Conservation (phyloP, 768 basidiomycete species). For the Rhodotorula kratochvilovae region DNA sequence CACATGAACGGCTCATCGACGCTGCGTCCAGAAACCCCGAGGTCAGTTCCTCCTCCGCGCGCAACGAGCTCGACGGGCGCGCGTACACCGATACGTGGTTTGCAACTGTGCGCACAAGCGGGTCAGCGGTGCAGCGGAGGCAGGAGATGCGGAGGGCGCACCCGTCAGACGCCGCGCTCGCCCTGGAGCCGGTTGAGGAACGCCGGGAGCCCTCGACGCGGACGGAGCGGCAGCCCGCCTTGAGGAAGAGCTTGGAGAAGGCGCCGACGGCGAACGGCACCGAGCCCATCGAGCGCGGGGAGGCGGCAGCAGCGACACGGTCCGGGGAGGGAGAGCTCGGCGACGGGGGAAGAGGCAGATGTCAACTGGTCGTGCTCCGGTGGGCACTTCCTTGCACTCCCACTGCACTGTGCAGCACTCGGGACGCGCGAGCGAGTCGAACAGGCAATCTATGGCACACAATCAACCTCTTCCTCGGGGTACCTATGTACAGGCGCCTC, state of each 20-base stretch:
- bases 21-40: conserved; percentile 48
- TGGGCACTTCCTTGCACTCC: too few species aligned
- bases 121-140: background rate
- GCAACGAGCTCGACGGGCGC: background rate
- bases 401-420: too few species aligned
- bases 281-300: conserved; percentile 23
- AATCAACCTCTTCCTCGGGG: too few species aligned
- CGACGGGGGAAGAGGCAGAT: background rate
- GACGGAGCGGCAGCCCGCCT: conserved; percentile 61
- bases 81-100: conserved; percentile 89
- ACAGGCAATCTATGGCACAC: too few species aligned
- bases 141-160: conserved; percentile 46
- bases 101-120: conserved; percentile 56
- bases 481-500: too few species aligned
- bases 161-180: conserved; percentile 71
- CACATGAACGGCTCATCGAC: conserved; percentile 81
- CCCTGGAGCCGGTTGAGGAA: conserved; percentile 60
- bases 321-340: background rate
- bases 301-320: background rate
- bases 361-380: background rate
- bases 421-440: too few species aligned
- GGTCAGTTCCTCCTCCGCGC: background rate
- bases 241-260: conserved; percentile 71
- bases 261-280: conserved; percentile 57
- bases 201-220: conserved; percentile 66